These are phyloP conservation scores for Yarrowia yakushimensis DNA, from an alignment of 805 yeast genomes.

Conservation along the genomic window DNA sequence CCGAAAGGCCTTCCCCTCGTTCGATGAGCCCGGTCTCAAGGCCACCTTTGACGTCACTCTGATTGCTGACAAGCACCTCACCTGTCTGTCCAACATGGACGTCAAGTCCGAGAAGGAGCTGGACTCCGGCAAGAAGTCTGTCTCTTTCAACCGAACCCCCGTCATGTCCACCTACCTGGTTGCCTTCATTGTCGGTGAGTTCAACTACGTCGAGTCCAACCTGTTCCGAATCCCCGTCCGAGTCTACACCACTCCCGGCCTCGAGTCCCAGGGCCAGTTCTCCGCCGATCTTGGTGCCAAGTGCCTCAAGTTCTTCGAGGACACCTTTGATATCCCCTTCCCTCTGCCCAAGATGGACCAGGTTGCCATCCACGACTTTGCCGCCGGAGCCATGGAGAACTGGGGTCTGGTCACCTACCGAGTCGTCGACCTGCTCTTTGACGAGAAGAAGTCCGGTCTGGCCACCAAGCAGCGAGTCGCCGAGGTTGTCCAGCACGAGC, in stretches of 20 bases:
- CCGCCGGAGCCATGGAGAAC: conserved; percentile 89
- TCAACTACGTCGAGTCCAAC: conserved; percentile 55
- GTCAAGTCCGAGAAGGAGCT: conserved; percentile 43
- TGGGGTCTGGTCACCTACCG: conserved; percentile 79
- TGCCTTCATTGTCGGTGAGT: conserved; percentile 69
- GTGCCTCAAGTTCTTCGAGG: conserved; percentile 62
- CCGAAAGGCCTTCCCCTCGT: conserved; percentile 73
- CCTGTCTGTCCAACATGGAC: conserved; percentile 68
- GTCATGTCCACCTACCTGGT: conserved; percentile 70
- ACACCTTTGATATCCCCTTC: conserved; percentile 63
- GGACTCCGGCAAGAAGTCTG: conserved; percentile 44
- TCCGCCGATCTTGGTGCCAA: conserved; percentile 62
- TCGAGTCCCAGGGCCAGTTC: conserved; percentile 58
- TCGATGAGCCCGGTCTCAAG: conserved; percentile 68
- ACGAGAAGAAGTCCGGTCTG: conserved; percentile 61
- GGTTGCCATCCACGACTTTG: conserved; percentile 72
- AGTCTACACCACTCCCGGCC: conserved; percentile 67
- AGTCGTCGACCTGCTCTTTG: conserved; percentile 58
- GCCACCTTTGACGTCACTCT: conserved; percentile 61
- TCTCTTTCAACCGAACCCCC: conserved; percentile 62
- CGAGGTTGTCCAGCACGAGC: conserved; percentile 79
- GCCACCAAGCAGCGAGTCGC: conserved; percentile 67
- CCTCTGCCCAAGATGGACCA: conserved; percentile 81
- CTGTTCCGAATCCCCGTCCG: conserved; percentile 60
- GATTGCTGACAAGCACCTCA: conserved; percentile 49